phyloP scores from a whole-genome alignment of 768 basidiomycete species.

The Phlegmacium glaucopus region DNA sequence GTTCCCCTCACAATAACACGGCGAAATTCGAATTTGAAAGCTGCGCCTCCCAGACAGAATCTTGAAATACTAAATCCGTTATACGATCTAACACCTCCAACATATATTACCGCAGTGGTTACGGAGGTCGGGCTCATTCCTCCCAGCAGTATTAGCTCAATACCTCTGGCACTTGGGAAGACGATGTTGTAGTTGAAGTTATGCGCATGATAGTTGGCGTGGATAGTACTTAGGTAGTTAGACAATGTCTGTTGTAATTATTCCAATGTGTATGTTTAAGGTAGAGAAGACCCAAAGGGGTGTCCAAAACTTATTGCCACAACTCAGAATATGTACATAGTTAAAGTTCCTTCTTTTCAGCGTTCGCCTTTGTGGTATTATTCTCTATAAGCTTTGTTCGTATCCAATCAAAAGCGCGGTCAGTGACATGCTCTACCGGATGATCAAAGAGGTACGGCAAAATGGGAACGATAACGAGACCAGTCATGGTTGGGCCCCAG shows the following conservation, averaged over 20 bases:
- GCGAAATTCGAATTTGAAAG: conserved; percentile 20
- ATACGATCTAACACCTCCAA: conserved; percentile 92
- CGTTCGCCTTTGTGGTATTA: conserved; percentile 20
- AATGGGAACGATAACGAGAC: conserved; percentile 68
- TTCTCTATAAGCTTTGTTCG: conserved; percentile 49
- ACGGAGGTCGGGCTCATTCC: conserved; percentile 97
- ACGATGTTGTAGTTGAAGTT: conserved; percentile 32
- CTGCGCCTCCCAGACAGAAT: conserved; percentile 38
- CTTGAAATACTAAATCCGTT: conserved; percentile 82
- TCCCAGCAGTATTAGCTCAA: conserved; percentile 84
- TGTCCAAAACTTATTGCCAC: too few species aligned
- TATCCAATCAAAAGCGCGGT: conserved; percentile 68
- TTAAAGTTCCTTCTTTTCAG: conserved; percentile 30
- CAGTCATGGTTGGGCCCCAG: conserved; percentile 78
- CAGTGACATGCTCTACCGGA: conserved; percentile 71
- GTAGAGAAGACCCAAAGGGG: too few species aligned
- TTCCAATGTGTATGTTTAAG: too few species aligned
- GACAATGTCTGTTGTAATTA: too few species aligned
- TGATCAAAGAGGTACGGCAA: conserved; percentile 79
- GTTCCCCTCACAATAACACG: conserved; percentile 34
- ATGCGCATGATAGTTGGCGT: too few species aligned
- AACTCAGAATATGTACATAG: not conserved
- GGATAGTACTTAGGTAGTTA: too few species aligned
- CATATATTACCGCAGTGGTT: conserved; percentile 91
- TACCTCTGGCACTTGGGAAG: conserved; percentile 67